These are phyloP conservation scores for Acrodontium crateriforme DNA, from an alignment of 2,329 filamentous ascomycete species.

Conservation along the genomic window DNA sequence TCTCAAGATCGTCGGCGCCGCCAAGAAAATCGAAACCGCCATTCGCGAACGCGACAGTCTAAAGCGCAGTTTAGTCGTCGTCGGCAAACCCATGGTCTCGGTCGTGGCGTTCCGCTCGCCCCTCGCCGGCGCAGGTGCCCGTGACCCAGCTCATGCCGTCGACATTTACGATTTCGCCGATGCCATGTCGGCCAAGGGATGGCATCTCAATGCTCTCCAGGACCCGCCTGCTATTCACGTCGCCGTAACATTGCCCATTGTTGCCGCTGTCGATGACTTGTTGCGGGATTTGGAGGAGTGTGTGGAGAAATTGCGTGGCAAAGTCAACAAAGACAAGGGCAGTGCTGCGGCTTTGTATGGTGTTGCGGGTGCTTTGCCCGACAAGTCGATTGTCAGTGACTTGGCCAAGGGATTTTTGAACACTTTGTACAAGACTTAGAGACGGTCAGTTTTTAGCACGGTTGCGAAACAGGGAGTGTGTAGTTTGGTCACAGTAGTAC, in stretches of 20 bases:
- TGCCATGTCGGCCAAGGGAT: slow-evolving; percentile 68
- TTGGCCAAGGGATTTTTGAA: slow-evolving; percentile 85
- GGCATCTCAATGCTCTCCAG: slow-evolving; percentile 93
- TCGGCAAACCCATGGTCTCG: slow-evolving; percentile 76
- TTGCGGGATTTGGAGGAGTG: slow-evolving; percentile 52
- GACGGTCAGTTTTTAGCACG: too few relatives aligned
- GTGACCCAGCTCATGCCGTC: slow-evolving; percentile 41
- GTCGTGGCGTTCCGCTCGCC: slow-evolving; percentile 82
- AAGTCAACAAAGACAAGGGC: slow-evolving; percentile 49
- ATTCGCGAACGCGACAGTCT: slow-evolving; percentile 58
- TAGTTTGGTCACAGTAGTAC: too few relatives aligned
- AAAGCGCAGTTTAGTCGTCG: slow-evolving; percentile 57
- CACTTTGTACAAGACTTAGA: slow-evolving; percentile 74
- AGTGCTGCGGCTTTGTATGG: slow-evolving; percentile 86
- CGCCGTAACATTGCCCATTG: slow-evolving; percentile 79
- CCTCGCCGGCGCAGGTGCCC: slow-evolving; percentile 29
- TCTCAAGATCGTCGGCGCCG: slow-evolving; percentile 71
- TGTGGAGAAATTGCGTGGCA: slow-evolving; percentile 61
- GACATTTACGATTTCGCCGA: slow-evolving; percentile 93
- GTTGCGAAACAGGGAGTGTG: too few relatives aligned
- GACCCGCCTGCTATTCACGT: slow-evolving; percentile 85
- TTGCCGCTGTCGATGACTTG: slow-evolving; percentile 66
- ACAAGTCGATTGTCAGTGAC: slow-evolving; percentile 88
- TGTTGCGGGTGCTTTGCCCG: slow-evolving; percentile 84
- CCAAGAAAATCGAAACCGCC: slow-evolving; percentile 67